A percentile compares a stretch with the other conserved stretches of the same genome.
These are phyloP conservation scores for Ophiostoma montium DNA, from an alignment of 2,329 filamentous ascomycete species.

Conservation along the genomic window DNA sequence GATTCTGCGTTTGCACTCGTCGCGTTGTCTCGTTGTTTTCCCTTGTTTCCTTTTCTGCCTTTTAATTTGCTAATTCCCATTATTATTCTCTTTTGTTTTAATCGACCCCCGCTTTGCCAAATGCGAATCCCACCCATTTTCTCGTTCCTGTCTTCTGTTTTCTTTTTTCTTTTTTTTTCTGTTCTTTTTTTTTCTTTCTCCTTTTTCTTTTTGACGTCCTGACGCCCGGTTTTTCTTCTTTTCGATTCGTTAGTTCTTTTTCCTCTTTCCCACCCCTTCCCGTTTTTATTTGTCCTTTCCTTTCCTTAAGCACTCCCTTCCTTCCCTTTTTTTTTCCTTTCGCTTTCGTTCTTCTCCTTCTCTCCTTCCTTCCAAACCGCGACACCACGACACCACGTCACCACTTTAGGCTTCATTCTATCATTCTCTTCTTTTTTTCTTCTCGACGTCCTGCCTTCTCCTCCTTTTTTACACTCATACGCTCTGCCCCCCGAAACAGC, in stretches of 20 bases:
- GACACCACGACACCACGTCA: neutral
- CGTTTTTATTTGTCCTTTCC: neutral
- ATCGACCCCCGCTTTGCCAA: constrained; percentile 4
- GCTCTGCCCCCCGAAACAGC: neutral
- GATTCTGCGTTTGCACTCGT: neutral
- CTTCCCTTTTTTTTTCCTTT: neutral
- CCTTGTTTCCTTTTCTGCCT: neutral
- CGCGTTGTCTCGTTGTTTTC: neutral
- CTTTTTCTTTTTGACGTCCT: neutral
- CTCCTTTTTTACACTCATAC: neutral
- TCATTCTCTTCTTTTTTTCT: neutral
- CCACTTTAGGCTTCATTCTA: neutral
- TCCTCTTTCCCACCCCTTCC: neutral
- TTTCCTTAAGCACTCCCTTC: neutral
- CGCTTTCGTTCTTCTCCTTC: neutral
- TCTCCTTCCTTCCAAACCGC: neutral
- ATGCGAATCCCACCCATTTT: neutral
- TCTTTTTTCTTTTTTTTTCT: neutral
- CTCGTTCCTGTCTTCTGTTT: neutral
- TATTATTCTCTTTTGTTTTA: neutral
- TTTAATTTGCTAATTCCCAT: too few relatives aligned
- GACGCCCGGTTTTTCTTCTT: neutral
- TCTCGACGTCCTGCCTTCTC: neutral
- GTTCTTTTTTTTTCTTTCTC: neutral
- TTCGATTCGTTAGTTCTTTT: neutral